Percentiles rank a stretch among this genome's conserved stretches.
These are phyloP conservation scores for Eimeria necatrix DNA, from an alignment of 169 alveolate species.

Conservation along the genomic window DNA sequence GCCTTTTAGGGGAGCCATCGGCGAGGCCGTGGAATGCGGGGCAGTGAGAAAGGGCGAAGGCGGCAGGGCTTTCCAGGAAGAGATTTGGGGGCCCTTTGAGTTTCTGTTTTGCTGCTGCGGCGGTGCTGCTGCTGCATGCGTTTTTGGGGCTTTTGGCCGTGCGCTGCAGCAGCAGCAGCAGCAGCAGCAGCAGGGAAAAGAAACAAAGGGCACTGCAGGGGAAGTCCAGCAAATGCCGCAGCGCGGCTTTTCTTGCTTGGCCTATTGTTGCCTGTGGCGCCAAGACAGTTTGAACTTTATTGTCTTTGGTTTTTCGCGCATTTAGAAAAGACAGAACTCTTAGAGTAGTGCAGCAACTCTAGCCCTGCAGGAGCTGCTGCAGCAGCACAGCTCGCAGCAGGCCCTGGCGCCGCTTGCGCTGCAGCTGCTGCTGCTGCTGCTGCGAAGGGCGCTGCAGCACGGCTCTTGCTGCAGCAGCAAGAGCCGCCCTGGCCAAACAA, in stretches of 20 bases:
- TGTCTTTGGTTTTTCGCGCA: background rate
- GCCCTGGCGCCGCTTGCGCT: background rate
- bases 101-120: too few species aligned
- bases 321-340: background rate
- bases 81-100: too few species aligned
- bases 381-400: background rate
- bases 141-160: too few species aligned
- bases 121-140: too few species aligned
- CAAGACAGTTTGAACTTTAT: background rate
- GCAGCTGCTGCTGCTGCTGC: constrained; percentile 15
- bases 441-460: background rate
- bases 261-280: background rate
- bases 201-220: background rate
- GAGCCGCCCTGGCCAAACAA: background rate
- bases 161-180: too few species aligned
- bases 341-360: background rate
- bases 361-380: background rate
- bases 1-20: too few species aligned
- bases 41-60: too few species aligned
- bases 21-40: too few species aligned
- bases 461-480: background rate
- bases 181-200: too few species aligned
- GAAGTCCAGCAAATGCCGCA: too few species aligned
- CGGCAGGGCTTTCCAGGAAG: too few species aligned
- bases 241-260: background rate